These are phyloP conservation scores for Prunus mira DNA, from an alignment of 306 rosid genomes.

Conservation along the genomic window DNA sequence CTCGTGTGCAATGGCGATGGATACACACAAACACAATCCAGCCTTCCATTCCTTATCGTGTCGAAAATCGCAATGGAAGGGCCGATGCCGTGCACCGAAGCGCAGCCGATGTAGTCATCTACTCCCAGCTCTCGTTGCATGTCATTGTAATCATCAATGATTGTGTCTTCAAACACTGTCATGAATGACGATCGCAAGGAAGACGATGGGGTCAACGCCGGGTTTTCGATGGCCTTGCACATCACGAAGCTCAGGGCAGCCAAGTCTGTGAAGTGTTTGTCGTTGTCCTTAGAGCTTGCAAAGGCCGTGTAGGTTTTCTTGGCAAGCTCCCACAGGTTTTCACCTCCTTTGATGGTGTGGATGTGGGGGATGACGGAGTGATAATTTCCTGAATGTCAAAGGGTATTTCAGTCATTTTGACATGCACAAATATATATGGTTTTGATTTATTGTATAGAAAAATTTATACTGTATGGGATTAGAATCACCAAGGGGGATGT, in stretches of 20 bases:
- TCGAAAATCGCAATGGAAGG: constrained; percentile 66
- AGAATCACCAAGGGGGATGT: not conserved
- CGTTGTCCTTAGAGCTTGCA: constrained; percentile 33
- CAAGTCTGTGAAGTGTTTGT: constrained; percentile 63
- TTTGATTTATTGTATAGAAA: not conserved
- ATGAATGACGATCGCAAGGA: constrained; percentile 46
- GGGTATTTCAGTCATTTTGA: not conserved
- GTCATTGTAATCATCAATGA: constrained; percentile 31
- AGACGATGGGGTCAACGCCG: constrained; percentile 47
- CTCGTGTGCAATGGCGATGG: constrained; percentile 63
- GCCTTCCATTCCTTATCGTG: constrained; percentile 39
- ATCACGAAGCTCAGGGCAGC: constrained; percentile 52
- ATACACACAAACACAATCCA: constrained; percentile 60
- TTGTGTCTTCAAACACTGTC: constrained; percentile 61
- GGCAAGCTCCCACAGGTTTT: constrained; percentile 59
- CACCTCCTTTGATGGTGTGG: constrained; percentile 56
- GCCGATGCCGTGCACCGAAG: constrained; percentile 62
- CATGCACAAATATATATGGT: no score
- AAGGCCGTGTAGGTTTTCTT: constrained; percentile 34
- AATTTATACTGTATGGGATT: not conserved
- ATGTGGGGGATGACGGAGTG: constrained; percentile 56
- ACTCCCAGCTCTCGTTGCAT: constrained; percentile 29
- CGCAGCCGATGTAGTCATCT: constrained; percentile 63
- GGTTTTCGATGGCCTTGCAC: constrained; percentile 60
- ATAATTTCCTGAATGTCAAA: constrained; percentile 45